Percentiles rank a stretch among this genome's conserved stretches.
phyloP scores from a whole-genome alignment of 257 asterid species.

The Buddleja alternifolia region DNA sequence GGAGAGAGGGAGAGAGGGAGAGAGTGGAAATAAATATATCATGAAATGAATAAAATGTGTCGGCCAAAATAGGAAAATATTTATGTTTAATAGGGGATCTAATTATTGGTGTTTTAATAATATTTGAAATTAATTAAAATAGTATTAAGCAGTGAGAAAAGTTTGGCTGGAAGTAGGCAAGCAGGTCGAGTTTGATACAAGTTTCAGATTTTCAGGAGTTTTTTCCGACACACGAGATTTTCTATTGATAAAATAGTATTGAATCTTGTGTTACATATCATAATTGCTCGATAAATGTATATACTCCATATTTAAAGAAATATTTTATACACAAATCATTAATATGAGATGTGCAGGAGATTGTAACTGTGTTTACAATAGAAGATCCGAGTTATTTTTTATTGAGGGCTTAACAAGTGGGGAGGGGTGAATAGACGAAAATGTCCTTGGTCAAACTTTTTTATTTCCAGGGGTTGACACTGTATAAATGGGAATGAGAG shows the following conservation, averaged over 20 bases:
- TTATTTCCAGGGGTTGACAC: conserved; percentile 22
- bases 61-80: conserved; percentile 45
- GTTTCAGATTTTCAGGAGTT: neutral
- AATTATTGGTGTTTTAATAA: conserved; percentile 14
- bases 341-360: too few relatives aligned
- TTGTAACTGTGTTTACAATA: too few relatives aligned
- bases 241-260: too few relatives aligned
- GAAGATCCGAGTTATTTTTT: too few relatives aligned
- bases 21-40: conserved; percentile 7
- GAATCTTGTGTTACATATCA: too few relatives aligned
- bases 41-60: conserved; percentile 39
- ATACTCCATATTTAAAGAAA: too few relatives aligned
- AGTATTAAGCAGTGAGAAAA: conserved; percentile 3
- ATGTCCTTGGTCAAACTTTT: neutral
- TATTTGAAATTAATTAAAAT: neutral
- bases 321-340: too few relatives aligned
- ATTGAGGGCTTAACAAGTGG: neutral
- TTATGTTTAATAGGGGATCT: conserved; percentile 22
- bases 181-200: conserved; percentile 14
- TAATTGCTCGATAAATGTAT: too few relatives aligned
- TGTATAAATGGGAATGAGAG: neutral
- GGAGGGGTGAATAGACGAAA: conserved; percentile 17
- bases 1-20: neutral
- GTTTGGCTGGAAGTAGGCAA: conserved; percentile 32
- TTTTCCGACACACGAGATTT: too few relatives aligned